Percentiles rank a stretch among this genome's conserved stretches.
phyloP scores from a whole-genome alignment of 2,329 filamentous ascomycete genomes.

The Pestalotiopsis sp. region DNA sequence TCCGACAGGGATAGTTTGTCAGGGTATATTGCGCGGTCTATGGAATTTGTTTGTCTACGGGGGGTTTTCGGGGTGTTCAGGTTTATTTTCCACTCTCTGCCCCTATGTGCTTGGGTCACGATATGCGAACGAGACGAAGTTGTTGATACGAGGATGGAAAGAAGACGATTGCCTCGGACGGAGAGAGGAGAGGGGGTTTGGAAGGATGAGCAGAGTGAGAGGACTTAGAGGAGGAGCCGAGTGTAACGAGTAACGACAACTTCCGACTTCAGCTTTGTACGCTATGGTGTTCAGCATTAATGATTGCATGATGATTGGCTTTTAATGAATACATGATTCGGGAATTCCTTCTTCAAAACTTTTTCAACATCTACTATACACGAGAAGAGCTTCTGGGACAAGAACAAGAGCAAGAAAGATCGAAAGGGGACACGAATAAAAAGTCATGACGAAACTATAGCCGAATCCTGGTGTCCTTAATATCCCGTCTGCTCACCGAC shows the following conservation, averaged over 20 bases:
- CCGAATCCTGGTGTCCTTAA: neutral
- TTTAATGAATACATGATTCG: constrained; percentile 7
- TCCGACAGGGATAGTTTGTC: neutral
- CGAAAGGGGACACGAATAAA: neutral
- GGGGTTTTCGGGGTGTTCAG: neutral
- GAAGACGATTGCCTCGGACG: neutral
- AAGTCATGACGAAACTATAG: neutral
- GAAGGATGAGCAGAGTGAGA: neutral
- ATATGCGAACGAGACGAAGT: neutral
- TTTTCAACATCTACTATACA: neutral
- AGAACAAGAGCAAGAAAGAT: neutral
- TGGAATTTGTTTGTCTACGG: neutral
- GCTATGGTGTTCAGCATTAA: constrained; percentile 8
- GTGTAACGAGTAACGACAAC: neutral
- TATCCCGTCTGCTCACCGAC: too few species aligned
- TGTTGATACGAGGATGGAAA: neutral
- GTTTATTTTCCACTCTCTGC: neutral
- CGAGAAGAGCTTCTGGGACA: neutral
- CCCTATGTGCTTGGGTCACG: neutral
- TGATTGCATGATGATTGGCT: constrained; percentile 9
- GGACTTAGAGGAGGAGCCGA: neutral
- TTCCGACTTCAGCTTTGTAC: neutral
- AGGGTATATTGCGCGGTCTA: neutral
- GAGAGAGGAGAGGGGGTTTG: neutral
- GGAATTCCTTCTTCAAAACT: neutral